A percentile compares a stretch with the other conserved stretches of the same genome.
Evolutionary conservation across 2,329 filamentous ascomycete genomes (phyloP).

Genomic region (Juglanconis sp.): DNA sequence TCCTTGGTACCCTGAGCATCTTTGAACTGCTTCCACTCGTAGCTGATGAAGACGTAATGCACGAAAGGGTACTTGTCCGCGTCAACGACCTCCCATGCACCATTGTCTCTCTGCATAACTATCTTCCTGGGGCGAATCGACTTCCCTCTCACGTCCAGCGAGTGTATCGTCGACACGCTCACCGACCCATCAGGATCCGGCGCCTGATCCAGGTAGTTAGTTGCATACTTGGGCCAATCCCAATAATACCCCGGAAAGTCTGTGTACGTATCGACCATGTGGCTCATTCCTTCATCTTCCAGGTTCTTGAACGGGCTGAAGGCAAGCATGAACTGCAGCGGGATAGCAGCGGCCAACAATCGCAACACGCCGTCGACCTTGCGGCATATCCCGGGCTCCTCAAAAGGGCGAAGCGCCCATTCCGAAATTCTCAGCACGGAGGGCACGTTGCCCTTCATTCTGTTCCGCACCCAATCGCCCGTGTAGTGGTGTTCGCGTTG

Average conservation of each 20-base stretch:
- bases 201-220: constrained; percentile 24
- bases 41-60: constrained; percentile 22
- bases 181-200: constrained; percentile 7
- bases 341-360: constrained; percentile 20
- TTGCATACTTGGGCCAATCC: constrained; percentile 25
- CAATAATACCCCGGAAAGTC: constrained; percentile 24
- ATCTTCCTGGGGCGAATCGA: constrained; percentile 17
- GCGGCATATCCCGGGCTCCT: constrained; percentile 10
- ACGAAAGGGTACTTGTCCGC: constrained; percentile 12
- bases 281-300: constrained; percentile 18
- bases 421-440: constrained; percentile 19
- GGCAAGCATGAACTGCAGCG: constrained; percentile 22
- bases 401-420: constrained; percentile 19
- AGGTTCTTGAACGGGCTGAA: constrained; percentile 17
- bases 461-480: constrained; percentile 24
- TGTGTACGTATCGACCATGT: constrained; percentile 17
- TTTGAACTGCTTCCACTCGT: constrained; percentile 15
- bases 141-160: constrained; percentile 11
- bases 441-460: constrained; percentile 22
- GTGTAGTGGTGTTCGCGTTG: background rate
- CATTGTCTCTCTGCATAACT: constrained; percentile 14
- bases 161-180: background rate
- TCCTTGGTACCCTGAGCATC: background rate
- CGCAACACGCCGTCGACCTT: constrained; percentile 14
- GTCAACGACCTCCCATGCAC: constrained; percentile 14